These are phyloP conservation scores for Lanmaoa rubissima DNA, from an alignment of 768 basidiomycete species.

Conservation along the genomic window DNA sequence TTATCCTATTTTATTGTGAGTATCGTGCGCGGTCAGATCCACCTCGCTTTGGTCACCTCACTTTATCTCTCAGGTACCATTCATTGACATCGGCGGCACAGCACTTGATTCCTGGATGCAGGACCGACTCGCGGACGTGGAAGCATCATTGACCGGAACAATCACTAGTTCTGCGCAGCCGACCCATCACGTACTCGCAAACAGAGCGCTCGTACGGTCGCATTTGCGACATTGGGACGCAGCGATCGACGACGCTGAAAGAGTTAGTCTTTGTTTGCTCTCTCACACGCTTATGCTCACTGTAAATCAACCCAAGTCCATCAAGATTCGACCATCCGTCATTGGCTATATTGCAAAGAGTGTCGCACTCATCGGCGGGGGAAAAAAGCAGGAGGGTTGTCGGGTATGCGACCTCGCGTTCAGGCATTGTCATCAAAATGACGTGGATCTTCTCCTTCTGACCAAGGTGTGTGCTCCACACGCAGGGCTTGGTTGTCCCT, in stretches of 20 bases:
- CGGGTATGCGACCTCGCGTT: slow-evolving; percentile 4
- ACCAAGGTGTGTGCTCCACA: not conserved
- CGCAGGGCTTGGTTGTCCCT: no score
- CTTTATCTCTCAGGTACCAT: not conserved
- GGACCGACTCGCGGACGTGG: not conserved
- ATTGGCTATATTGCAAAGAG: slow-evolving; percentile 6
- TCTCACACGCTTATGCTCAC: not conserved
- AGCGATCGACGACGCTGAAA: slow-evolving; percentile 2
- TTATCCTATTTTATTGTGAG: not conserved
- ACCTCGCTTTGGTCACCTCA: not conserved
- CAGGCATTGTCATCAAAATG: not conserved
- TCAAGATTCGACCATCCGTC: not conserved
- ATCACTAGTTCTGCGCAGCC: not conserved
- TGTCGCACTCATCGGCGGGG: not conserved
- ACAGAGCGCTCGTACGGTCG: slow-evolving; percentile 1
- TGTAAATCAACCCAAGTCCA: not conserved
- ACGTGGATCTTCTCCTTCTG: not conserved
- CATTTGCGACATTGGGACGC: slow-evolving; percentile 1
- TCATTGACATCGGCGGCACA: not conserved
- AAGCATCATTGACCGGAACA: not conserved
- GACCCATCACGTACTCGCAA: not conserved
- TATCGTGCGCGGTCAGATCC: no score
- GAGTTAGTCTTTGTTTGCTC: not conserved
- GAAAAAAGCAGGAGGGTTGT: not conserved
- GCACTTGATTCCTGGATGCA: not conserved